phyloP scores from a whole-genome alignment of 2,329 filamentous ascomycete genomes.

The Paecilomyces variotii region DNA sequence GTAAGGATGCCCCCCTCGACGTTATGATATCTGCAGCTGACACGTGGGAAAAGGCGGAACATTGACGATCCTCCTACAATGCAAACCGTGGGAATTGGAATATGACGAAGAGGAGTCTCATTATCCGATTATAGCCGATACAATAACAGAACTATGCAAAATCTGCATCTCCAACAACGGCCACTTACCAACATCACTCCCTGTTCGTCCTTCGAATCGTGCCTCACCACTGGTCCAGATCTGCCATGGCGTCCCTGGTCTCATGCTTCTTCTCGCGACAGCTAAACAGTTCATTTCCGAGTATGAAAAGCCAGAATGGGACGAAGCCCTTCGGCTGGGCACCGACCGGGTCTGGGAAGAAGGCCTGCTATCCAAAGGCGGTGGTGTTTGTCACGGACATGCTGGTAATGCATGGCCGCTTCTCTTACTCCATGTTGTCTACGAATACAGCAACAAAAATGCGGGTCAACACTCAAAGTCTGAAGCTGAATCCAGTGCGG shows the following conservation, averaged over 20 bases:
- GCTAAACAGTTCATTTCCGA: constrained; percentile 19
- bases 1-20: constrained; percentile 5
- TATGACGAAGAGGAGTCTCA: constrained; percentile 9
- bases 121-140: constrained; percentile 26
- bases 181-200: constrained; percentile 31
- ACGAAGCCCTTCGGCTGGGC: constrained; percentile 23
- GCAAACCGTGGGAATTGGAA: constrained; percentile 21
- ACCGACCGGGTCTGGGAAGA: constrained; percentile 33
- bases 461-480: constrained; percentile 13
- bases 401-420: constrained; percentile 35
- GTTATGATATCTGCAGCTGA: background rate
- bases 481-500: background rate
- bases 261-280: constrained; percentile 27
- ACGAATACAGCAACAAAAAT: constrained; percentile 22
- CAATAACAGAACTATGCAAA: constrained; percentile 28
- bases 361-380: constrained; percentile 35
- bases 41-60: constrained; percentile 24
- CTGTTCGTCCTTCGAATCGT: constrained; percentile 15
- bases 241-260: constrained; percentile 33
- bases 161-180: constrained; percentile 26
- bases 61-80: constrained; percentile 28
- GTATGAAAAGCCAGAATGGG: constrained; percentile 32
- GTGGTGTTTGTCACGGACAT: constrained; percentile 34
- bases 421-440: constrained; percentile 28
- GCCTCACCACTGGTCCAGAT: constrained; percentile 30